Conservation (phyloP, 2,329 filamentous ascomycete genomes). For the Dichotomopilus funicola region DNA sequence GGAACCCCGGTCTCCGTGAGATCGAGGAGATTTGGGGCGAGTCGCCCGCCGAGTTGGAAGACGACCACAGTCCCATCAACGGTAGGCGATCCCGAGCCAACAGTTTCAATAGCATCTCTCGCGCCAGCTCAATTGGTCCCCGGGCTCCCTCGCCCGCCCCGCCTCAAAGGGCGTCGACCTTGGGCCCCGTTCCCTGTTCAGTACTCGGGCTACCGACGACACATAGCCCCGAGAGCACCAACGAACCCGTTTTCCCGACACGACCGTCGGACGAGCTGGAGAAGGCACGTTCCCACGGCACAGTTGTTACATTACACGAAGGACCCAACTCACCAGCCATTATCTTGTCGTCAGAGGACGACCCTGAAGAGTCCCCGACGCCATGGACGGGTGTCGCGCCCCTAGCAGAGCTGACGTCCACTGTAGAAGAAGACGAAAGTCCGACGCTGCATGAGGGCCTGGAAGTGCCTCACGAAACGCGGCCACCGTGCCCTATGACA, state of each 20-base stretch:
- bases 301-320: slow-evolving; percentile 7
- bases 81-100: slow-evolving; percentile 31
- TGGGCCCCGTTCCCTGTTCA: not conserved
- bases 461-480: not conserved
- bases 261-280: slow-evolving; percentile 1
- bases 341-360: slow-evolving; percentile 8
- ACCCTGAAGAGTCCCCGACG: not conserved
- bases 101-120: slow-evolving; percentile 32
- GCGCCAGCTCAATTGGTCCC: not conserved
- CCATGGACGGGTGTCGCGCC: not conserved
- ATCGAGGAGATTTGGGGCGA: slow-evolving; percentile 37
- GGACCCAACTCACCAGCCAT: slow-evolving; percentile 7
- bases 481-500: too few relatives aligned
- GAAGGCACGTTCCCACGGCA: not conserved
- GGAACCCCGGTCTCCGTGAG: slow-evolving; percentile 36
- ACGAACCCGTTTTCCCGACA: not conserved
- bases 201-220: slow-evolving; percentile 5
- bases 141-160: not conserved
- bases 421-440: not conserved
- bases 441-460: not conserved
- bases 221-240: slow-evolving; percentile 3
- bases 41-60: slow-evolving; percentile 29
- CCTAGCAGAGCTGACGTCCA: not conserved
- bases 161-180: not conserved
- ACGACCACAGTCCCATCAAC: slow-evolving; percentile 24